These are phyloP conservation scores for Arbutus unedo DNA, from an alignment of 148 eudicot genomes.

Conservation along the genomic window DNA sequence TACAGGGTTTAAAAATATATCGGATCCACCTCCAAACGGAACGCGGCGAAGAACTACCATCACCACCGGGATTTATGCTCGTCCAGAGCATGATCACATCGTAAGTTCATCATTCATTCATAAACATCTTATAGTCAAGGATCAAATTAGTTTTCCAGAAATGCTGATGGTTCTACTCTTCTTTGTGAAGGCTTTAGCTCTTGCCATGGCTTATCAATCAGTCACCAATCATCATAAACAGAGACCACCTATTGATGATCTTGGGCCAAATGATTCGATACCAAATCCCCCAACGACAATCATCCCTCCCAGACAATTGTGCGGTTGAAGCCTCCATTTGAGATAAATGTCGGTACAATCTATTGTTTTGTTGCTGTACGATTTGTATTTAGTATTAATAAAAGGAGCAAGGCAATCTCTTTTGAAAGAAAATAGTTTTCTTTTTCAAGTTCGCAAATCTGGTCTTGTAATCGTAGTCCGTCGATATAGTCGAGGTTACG, in stretches of 20 bases:
- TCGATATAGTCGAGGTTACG: too few species aligned
- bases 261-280: conserved; percentile 46
- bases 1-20: conserved; percentile 52
- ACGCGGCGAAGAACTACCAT: conserved; percentile 55
- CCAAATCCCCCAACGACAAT: conserved; percentile 34
- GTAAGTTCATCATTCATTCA: conserved; percentile 33
- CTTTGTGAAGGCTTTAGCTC: conserved; percentile 37
- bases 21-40: conserved; percentile 39
- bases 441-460: too few species aligned
- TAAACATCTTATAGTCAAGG: too few species aligned
- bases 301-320: conserved; percentile 39
- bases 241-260: conserved; percentile 73
- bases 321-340: neutral
- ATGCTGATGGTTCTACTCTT: neutral
- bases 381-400: neutral
- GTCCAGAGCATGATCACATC: conserved; percentile 74
- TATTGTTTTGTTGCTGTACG: neutral
- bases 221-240: conserved; percentile 72
- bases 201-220: conserved; percentile 69
- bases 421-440: too few species aligned
- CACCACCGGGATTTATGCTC: conserved; percentile 84
- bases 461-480: too few species aligned
- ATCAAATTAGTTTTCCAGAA: neutral
- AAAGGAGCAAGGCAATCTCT: too few species aligned
- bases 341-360: neutral